Percentiles rank a stretch among this genome's conserved stretches.
Conservation (phyloP, 2,329 filamentous ascomycete genomes). For the Fusarium sp. region DNA sequence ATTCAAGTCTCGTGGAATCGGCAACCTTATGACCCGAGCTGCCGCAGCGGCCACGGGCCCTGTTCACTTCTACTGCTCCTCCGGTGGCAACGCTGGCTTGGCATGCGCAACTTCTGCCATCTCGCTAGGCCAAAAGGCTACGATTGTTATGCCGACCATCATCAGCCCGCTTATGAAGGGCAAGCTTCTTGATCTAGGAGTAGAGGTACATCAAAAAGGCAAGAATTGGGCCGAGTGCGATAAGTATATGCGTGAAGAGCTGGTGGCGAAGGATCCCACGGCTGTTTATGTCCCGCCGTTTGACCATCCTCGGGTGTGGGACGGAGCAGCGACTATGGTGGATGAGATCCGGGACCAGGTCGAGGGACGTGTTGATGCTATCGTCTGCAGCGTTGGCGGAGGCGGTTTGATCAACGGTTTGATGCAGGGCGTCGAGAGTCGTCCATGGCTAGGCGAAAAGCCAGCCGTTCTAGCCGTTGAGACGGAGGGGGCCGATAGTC, state of each 20-base stretch:
- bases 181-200: conserved; percentile 76
- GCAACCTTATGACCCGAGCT: conserved; percentile 70
- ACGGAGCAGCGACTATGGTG: conserved; percentile 70
- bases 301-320: conserved; percentile 75
- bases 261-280: conserved; percentile 63
- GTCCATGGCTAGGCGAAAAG: conserved; percentile 48
- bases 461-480: conserved; percentile 77
- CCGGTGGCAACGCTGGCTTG: conserved; percentile 86
- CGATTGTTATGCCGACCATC: conserved; percentile 77
- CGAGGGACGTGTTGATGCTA: conserved; percentile 67
- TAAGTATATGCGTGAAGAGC: conserved; percentile 67
- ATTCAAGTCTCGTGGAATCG: conserved; percentile 85
- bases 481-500: conserved; percentile 77
- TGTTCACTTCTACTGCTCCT: conserved; percentile 81
- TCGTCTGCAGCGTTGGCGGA: conserved; percentile 84
- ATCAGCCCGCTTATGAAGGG: conserved; percentile 76
- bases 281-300: conserved; percentile 77
- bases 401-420: conserved; percentile 84
- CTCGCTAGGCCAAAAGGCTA: conserved; percentile 72
- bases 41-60: conserved; percentile 48
- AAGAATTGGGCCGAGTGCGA: conserved; percentile 77
- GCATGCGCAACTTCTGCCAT: conserved; percentile 80
- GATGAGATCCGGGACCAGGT: conserved; percentile 59
- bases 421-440: conserved; percentile 72
- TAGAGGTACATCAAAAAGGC: conserved; percentile 75